These are phyloP conservation scores for Dioscorea cayenensis DNA, from an alignment of 116 monocot species.

Conservation along the genomic window DNA sequence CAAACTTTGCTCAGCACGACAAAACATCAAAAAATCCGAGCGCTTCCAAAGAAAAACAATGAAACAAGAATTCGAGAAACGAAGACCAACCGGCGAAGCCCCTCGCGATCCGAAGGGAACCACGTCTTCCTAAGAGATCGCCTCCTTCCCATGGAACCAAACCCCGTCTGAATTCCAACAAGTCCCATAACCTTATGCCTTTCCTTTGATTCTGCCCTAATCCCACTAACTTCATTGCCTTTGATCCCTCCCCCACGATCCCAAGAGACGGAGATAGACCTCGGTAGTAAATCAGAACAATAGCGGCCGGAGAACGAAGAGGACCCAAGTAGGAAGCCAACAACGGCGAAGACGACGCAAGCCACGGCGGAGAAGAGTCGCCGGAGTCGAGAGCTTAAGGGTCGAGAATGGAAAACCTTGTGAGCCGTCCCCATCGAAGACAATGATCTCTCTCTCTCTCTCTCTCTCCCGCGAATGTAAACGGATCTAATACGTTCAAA, in stretches of 20 bases:
- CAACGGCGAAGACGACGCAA: conserved; percentile 50
- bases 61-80: background rate
- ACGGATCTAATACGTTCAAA: too few relatives aligned
- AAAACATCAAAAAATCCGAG: too few relatives aligned
- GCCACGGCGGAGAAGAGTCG: conserved; percentile 30
- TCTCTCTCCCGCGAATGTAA: too few relatives aligned
- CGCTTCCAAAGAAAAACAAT: too few relatives aligned
- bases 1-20: background rate
- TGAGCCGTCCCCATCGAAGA: conserved; percentile 12
- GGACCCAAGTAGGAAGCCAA: conserved; percentile 40
- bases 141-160: conserved; percentile 55
- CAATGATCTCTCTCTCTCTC: too few relatives aligned
- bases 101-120: conserved; percentile 81
- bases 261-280: conserved; percentile 59
- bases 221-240: background rate
- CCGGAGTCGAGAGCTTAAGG: conserved; percentile 28
- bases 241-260: conserved; percentile 7
- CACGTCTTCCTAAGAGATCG: conserved; percentile 75
- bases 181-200: conserved; percentile 84
- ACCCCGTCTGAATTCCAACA: conserved; percentile 95
- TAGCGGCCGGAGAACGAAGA: conserved; percentile 8
- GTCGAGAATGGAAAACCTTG: conserved; percentile 48
- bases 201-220: conserved; percentile 5
- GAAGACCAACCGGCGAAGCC: conserved; percentile 53
- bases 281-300: conserved; percentile 18